phyloP scores from a whole-genome alignment of 495 filamentous ascomycete genomes.

The Hamigera avellanea region DNA sequence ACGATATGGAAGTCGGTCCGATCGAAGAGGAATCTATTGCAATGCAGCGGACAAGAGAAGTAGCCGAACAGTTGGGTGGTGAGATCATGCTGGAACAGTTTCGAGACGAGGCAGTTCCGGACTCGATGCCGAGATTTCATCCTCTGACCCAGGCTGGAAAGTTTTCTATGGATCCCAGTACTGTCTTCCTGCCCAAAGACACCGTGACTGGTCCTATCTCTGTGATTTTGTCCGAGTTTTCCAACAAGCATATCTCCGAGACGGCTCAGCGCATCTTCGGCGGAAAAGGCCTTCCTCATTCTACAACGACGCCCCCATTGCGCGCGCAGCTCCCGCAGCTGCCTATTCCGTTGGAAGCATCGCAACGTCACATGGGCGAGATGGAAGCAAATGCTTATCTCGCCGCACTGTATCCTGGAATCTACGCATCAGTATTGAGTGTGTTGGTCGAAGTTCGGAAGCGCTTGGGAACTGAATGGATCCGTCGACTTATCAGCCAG shows the following conservation, averaged over 20 bases:
- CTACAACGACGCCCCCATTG: conserved; percentile 43
- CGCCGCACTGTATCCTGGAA: conserved; percentile 65
- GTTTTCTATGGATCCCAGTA: conserved; percentile 56
- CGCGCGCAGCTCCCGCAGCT: conserved; percentile 47
- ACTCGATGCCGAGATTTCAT: conserved; percentile 40
- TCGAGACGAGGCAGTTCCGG: conserved; percentile 38
- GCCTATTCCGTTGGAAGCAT: conserved; percentile 56
- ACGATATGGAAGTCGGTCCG: conserved; percentile 28
- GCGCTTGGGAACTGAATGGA: conserved; percentile 71
- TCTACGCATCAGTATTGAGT: conserved; percentile 64
- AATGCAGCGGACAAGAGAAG: conserved; percentile 31
- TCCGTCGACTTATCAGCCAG: conserved; percentile 52
- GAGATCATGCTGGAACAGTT: conserved; percentile 36
- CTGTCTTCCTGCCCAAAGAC: conserved; percentile 54
- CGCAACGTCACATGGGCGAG: conserved; percentile 60
- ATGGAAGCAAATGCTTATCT: conserved; percentile 84
- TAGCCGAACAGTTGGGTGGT: conserved; percentile 35
- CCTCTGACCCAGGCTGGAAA: conserved; percentile 51
- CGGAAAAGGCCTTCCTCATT: conserved; percentile 60
- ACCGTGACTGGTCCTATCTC: conserved; percentile 57
- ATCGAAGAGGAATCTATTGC: conserved; percentile 18
- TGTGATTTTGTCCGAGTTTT: conserved; percentile 49
- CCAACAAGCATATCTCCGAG: conserved; percentile 60
- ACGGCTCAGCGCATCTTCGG: conserved; percentile 62
- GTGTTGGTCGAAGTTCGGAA: conserved; percentile 75